phyloP scores from a whole-genome alignment of 169 alveolate species.

The Sarcocystis neurona region DNA sequence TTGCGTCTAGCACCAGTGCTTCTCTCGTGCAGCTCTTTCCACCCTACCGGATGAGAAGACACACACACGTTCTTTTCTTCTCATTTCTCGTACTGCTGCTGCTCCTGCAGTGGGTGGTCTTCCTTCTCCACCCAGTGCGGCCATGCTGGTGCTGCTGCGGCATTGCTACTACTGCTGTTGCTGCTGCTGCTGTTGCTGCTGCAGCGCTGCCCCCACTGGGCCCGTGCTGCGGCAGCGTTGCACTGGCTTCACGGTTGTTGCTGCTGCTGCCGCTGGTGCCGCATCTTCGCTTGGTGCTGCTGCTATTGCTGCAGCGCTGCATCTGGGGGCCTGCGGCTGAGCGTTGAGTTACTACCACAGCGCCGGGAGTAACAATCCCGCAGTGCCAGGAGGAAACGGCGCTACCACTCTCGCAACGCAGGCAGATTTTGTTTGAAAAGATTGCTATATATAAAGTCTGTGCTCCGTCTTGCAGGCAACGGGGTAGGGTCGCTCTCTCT shows the following conservation, averaged over 20 bases:
- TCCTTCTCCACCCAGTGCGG: neutral
- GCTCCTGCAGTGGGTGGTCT: neutral
- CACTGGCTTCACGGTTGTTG: neutral
- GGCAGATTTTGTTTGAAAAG: neutral
- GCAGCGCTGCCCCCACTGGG: too few species aligned
- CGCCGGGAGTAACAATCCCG: neutral
- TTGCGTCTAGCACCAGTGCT: neutral
- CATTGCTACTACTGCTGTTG: neutral
- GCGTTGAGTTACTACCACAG: too few species aligned
- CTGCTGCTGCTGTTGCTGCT: conserved; percentile 34
- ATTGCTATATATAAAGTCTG: neutral
- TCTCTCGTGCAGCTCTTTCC: neutral
- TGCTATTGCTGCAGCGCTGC: too few species aligned
- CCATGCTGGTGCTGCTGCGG: conserved; percentile 1
- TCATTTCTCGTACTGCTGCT: neutral
- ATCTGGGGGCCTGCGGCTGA: too few species aligned
- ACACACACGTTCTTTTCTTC: neutral
- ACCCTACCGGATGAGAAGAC: neutral
- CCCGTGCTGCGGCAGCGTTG: too few species aligned
- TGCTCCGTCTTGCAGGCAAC: neutral
- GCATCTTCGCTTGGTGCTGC: too few species aligned
- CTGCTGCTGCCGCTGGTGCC: too few species aligned
- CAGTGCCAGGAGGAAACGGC: neutral
- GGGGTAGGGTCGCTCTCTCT: too few species aligned
- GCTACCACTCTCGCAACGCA: neutral